Base-by-base conservation (phyloP, 1,284 basidiomycete genomes). In the Ceratobasidium sp. region DNA sequence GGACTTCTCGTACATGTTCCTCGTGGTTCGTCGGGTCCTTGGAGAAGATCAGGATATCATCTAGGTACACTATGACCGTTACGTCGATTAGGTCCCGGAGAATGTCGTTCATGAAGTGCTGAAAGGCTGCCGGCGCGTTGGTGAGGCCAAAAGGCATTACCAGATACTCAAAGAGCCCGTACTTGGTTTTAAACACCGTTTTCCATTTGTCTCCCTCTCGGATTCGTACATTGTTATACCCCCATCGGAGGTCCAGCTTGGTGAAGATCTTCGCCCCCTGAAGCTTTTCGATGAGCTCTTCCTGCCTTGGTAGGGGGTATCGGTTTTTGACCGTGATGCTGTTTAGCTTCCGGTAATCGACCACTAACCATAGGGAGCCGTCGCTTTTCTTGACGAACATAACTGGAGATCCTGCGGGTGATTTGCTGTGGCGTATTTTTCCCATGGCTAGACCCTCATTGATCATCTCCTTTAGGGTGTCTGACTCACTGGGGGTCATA, bases 321-420 rank as follows among this genome's bases (percentile, higher is more conserved):
- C 76, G 54, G 29, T 80, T 77, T 73, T 49, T 22, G n/a, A 49
- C n/a, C 2, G n/a, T 49, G 46, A 49, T 49, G 0, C 71, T 48
- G 74, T 87, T 88, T 27, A 87, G 79, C 7, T 80, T 79, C 0
- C 82, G 77, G 77, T 84, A 88, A 75, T 88, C 84, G 0, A 85
- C 80, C 69, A 83, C 84, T 0, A 85, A n/a, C n/a, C 82, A 77
- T 0, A 84, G 76, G 0, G 76, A 69, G 3, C 84, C 82, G 75
- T 84, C 83, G 76, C 85, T 86, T 13, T 68, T 69, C 29, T 80
- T 78, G 24, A 80, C 58, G 37, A 51, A 73, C 43, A 73, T 39
- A 2, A 62, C 34, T 24, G 71, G 71, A 4, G 56, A 3, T 7
- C 1, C 46, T 2, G 7, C 24, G n/a, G 37, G 24, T 16, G 71